phyloP scores from a whole-genome alignment of 495 filamentous ascomycete genomes.

The Lophium mytilinum region DNA sequence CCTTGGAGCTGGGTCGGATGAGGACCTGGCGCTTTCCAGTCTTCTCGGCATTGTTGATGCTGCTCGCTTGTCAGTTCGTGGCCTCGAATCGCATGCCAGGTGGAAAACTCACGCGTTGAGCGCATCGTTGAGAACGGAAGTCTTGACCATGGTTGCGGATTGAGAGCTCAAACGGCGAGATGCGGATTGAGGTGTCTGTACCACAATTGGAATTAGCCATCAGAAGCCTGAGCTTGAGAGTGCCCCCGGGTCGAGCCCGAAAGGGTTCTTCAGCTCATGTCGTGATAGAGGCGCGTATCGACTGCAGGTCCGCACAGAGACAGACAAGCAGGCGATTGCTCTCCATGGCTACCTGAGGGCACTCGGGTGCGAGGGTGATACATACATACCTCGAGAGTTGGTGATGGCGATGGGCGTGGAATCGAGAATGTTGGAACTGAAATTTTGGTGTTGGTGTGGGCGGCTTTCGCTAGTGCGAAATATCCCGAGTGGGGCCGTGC shows the following conservation, averaged over 20 bases:
- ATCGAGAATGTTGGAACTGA: background rate
- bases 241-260: constrained; percentile 58
- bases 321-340: constrained; percentile 18
- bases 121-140: constrained; percentile 97
- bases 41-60: constrained; percentile 99
- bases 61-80: background rate
- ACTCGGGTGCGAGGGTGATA: constrained; percentile 12
- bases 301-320: constrained; percentile 12
- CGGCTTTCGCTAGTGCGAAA: background rate
- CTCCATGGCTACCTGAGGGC: constrained; percentile 30
- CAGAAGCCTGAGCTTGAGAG: constrained; percentile 84
- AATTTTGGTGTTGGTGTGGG: background rate
- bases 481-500: no score
- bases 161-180: constrained; percentile 64
- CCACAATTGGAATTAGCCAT: constrained; percentile 59
- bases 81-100: background rate
- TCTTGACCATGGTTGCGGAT: constrained; percentile 86
- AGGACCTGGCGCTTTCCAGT: constrained; percentile 95
- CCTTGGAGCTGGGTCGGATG: constrained; percentile 94
- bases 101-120: constrained; percentile 52
- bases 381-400: constrained; percentile 32
- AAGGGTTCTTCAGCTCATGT: constrained; percentile 90
- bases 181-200: constrained; percentile 38
- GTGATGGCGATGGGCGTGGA: no score
- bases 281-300: constrained; percentile 70